phyloP scores from a whole-genome alignment of 345 rosid genomes.

The Eucalyptus curtisii region DNA sequence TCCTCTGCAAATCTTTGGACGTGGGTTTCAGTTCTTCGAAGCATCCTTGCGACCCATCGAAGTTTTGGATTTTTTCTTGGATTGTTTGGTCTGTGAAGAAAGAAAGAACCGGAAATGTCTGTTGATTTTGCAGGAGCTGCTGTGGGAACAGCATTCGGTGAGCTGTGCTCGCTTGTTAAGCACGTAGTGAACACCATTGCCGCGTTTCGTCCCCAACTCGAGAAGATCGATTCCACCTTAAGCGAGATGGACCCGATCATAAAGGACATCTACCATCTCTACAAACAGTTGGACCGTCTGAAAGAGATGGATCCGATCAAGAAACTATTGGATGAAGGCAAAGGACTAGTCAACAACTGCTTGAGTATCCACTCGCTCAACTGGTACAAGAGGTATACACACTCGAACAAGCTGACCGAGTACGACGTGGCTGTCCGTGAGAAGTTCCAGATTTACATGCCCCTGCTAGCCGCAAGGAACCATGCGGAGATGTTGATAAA shows the following conservation, averaged over 20 bases:
- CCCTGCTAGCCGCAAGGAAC: fast-evolving
- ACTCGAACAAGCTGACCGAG: not conserved
- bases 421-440: not conserved
- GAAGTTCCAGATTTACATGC: not conserved
- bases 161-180: not conserved
- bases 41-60: not conserved
- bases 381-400: fast-evolving
- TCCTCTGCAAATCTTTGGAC: not conserved
- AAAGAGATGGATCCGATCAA: not conserved
- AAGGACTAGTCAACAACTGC: not conserved
- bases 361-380: fast-evolving
- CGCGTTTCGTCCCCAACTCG: fast-evolving
- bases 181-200: fast-evolving
- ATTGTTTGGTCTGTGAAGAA: not conserved
- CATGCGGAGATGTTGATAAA: not conserved
- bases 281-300: too few relatives aligned
- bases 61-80: not conserved
- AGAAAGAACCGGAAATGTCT: not conserved
- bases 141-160: not conserved
- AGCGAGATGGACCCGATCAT: not conserved
- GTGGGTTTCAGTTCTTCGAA: not conserved
- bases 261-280: fast-evolving
- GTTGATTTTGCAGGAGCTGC: not conserved
- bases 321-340: not conserved
- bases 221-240: not conserved